phyloP scores from a whole-genome alignment of 306 rosid species.

The Quercus agrifolia region DNA sequence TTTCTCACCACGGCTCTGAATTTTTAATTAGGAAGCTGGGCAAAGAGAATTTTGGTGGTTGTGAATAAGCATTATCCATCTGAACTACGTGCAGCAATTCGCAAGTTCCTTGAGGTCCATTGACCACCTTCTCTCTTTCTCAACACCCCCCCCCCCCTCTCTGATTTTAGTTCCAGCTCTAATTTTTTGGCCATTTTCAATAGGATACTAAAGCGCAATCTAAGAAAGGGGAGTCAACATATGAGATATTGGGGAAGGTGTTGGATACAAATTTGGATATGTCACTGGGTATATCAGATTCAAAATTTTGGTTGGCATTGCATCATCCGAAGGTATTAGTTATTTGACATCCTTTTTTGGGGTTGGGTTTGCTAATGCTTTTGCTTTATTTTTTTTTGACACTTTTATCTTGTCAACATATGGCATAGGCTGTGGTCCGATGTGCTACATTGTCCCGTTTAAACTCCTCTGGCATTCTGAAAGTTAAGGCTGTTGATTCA shows the following conservation, averaged over 20 bases:
- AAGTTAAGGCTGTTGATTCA: conserved; percentile 41
- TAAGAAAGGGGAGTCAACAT: conserved; percentile 48
- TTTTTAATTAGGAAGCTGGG: conserved; percentile 64
- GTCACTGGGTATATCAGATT: conserved; percentile 47
- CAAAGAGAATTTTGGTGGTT: conserved; percentile 54
- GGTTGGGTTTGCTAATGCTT: conserved; percentile 7
- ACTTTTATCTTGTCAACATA: conserved; percentile 1
- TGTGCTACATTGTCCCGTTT: conserved; percentile 55
- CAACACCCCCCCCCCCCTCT: background rate
- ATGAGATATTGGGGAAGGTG: conserved; percentile 54
- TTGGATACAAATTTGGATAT: conserved; percentile 62
- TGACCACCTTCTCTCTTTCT: background rate
- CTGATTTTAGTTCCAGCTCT: conserved; percentile 11
- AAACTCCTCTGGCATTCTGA: conserved; percentile 45
- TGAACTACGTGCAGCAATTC: conserved; percentile 67
- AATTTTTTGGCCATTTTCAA: conserved; percentile 23
- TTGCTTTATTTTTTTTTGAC: conserved; percentile 15
- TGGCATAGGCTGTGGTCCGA: conserved; percentile 74
- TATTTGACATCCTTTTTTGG: background rate
- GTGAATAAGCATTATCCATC: conserved; percentile 67
- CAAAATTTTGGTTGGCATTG: conserved; percentile 75
- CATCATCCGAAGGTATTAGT: conserved; percentile 77
- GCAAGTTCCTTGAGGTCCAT: conserved; percentile 67
- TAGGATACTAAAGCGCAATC: conserved; percentile 53
- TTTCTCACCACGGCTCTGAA: conserved; percentile 23